Evolutionary conservation across 768 basidiomycete species (phyloP).

Genomic region (Botryobasidium botryosum): DNA sequence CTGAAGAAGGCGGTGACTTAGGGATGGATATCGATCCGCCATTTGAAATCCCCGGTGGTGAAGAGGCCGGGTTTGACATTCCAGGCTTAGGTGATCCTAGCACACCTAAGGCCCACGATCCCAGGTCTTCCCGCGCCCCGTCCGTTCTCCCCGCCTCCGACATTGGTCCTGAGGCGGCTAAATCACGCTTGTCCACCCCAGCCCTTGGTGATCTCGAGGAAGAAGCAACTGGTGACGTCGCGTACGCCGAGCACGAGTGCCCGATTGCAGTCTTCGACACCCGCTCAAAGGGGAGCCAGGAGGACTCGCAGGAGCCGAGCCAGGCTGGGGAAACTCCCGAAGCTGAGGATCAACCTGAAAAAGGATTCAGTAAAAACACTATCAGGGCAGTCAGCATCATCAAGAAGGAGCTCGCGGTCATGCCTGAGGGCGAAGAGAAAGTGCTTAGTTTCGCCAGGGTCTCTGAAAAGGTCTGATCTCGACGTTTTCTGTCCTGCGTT

Average conservation of each 20-base stretch:
- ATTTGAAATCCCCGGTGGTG: slow-evolving; percentile 12
- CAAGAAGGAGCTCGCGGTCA: slow-evolving; percentile 49
- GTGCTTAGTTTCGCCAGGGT: slow-evolving; percentile 61
- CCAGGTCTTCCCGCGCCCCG: too few relatives aligned
- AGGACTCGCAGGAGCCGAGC: slow-evolving; percentile 9
- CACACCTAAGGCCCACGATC: too few relatives aligned
- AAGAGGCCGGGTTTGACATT: slow-evolving; percentile 17
- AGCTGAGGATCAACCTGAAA: slow-evolving; percentile 12
- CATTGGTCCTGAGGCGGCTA: slow-evolving; percentile 1
- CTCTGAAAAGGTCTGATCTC: slow-evolving; percentile 61
- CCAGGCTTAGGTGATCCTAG: too few relatives aligned
- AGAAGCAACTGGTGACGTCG: slow-evolving; percentile 43
- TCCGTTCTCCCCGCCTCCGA: too few relatives aligned
- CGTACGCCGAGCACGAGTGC: slow-evolving; percentile 52
- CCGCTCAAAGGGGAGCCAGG: slow-evolving; percentile 28
- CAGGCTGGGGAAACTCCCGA: slow-evolving; percentile 10
- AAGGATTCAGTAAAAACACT: slow-evolving; percentile 68
- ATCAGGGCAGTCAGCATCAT: slow-evolving; percentile 66
- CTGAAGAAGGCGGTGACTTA: slow-evolving; percentile 21
- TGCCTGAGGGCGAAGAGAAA: slow-evolving; percentile 34
- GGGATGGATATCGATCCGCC: slow-evolving; percentile 22
- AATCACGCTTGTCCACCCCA: slow-evolving; percentile 40
- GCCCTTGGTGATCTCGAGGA: slow-evolving; percentile 41
- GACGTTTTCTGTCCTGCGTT: too few relatives aligned
- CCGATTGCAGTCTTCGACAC: slow-evolving; percentile 71